phyloP scores from a whole-genome alignment of 805 yeast species.

The Sugiyamaella chiloensis region DNA sequence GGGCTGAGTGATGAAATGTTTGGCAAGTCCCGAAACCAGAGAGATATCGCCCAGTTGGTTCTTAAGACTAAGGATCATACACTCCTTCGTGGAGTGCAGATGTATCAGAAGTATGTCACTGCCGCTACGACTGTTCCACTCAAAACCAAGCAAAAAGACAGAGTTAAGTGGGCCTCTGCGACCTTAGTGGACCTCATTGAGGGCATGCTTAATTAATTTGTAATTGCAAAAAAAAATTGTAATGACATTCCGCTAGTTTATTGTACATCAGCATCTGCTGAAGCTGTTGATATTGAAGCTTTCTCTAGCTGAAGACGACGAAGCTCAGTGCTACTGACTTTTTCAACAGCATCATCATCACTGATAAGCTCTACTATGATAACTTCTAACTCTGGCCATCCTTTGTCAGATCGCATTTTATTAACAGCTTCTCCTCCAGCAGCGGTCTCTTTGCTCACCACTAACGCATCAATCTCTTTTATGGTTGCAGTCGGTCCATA shows the following conservation, averaged over 20 bases:
- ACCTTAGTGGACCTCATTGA: slow-evolving; percentile 52
- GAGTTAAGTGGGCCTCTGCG: slow-evolving; percentile 68
- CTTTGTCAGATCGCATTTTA: slow-evolving; percentile 53
- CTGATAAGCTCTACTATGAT: slow-evolving; percentile 65
- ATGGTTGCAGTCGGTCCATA: slow-evolving; percentile 91
- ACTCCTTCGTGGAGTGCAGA: slow-evolving; percentile 63
- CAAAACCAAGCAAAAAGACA: slow-evolving; percentile 50
- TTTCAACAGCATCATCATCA: slow-evolving; percentile 54
- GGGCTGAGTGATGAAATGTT: slow-evolving; percentile 24
- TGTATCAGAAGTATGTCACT: slow-evolving; percentile 43
- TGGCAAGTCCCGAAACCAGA: slow-evolving; percentile 44
- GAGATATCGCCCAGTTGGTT: slow-evolving; percentile 46
- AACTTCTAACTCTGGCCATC: slow-evolving; percentile 50
- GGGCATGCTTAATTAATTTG: slow-evolving; percentile 28
- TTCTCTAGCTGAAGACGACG: slow-evolving; percentile 43
- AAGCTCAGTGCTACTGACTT: slow-evolving; percentile 80
- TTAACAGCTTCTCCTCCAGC: slow-evolving; percentile 76
- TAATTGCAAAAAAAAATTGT: neutral
- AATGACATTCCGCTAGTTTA: neutral
- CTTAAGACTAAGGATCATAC: slow-evolving; percentile 57
- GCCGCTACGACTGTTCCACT: slow-evolving; percentile 45
- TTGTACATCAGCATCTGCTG: neutral
- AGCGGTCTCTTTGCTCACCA: slow-evolving; percentile 76
- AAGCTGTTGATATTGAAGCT: neutral
- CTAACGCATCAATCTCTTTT: slow-evolving; percentile 69